Percentiles rank a stretch among this genome's conserved stretches.
These are phyloP conservation scores for Tulasnella sp. DNA, from an alignment of 768 basidiomycete species.

Conservation along the genomic window DNA sequence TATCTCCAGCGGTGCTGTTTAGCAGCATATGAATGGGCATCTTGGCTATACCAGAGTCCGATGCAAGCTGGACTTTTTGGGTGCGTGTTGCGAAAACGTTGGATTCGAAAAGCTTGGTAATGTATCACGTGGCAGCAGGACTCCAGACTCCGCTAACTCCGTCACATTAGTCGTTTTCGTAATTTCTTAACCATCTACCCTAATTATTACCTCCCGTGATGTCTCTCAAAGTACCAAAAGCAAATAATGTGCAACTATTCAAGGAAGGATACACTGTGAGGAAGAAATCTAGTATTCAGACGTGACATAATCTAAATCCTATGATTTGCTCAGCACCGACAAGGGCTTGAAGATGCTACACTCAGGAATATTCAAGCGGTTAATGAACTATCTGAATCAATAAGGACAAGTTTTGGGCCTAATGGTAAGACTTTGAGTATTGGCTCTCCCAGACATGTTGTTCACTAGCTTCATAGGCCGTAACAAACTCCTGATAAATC, in stretches of 20 bases:
- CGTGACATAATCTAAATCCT: neutral
- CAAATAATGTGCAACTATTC: constrained; percentile 81
- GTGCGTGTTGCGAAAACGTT: no score
- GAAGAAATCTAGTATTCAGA: neutral
- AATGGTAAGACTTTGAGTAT: constrained; percentile 50
- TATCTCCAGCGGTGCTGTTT: no score
- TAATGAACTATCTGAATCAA: constrained; percentile 86
- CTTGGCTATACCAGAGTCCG: no score
- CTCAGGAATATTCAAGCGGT: constrained; percentile 93
- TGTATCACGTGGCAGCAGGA: no score
- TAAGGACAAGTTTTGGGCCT: constrained; percentile 91
- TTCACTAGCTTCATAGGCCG: constrained; percentile 50
- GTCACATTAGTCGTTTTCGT: no score
- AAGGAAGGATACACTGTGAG: constrained; percentile 92
- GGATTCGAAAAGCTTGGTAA: no score
- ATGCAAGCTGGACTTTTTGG: no score
- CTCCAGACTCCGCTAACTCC: no score
- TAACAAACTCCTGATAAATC: constrained; percentile 97
- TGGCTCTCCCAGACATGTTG: no score
- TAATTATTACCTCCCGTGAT: constrained; percentile 37
- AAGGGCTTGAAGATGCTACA: constrained; percentile 94
- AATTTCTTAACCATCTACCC: no score
- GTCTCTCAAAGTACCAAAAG: constrained; percentile 90
- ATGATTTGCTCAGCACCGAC: constrained; percentile 41
- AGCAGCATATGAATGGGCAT: no score